phyloP scores from a whole-genome alignment of 352 stramenopile genomes.

The Globisporangium okanoganense region DNA sequence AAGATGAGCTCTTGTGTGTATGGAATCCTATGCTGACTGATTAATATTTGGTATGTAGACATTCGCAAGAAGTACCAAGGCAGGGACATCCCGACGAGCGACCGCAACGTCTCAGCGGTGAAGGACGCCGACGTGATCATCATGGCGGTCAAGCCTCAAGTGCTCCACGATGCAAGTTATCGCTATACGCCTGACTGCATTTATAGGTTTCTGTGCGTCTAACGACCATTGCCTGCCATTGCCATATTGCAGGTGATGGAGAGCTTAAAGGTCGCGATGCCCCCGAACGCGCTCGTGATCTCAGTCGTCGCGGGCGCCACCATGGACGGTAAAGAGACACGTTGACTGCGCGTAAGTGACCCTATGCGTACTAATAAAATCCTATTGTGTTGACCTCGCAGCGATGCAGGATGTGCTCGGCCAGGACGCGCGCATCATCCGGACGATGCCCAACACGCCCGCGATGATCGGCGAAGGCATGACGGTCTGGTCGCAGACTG shows the following conservation, averaged over 20 bases:
- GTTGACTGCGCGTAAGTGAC: neutral
- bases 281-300: conserved; percentile 63
- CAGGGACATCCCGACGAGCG: conserved; percentile 52
- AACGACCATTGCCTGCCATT: neutral
- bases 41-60: conserved; percentile 14
- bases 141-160: conserved; percentile 94
- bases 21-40: neutral
- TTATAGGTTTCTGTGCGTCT: neutral
- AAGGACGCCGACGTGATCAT: conserved; percentile 90
- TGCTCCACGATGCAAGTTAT: conserved; percentile 73
- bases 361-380: neutral
- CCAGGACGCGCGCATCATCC: conserved; percentile 78
- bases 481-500: conserved; percentile 91
- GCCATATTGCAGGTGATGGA: conserved; percentile 49
- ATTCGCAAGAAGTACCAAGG: conserved; percentile 62
- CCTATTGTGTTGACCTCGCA: neutral
- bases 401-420: conserved; percentile 56
- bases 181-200: neutral
- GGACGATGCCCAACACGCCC: conserved; percentile 96
- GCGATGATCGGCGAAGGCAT: conserved; percentile 93
- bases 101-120: conserved; percentile 55
- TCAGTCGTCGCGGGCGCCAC: conserved; percentile 84
- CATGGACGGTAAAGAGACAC: conserved; percentile 40
- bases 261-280: conserved; percentile 53
- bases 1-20: neutral